Base-by-base conservation (phyloP, 192 early-diverging fungal species). In the Rhizoclosmatium globosum region DNA sequence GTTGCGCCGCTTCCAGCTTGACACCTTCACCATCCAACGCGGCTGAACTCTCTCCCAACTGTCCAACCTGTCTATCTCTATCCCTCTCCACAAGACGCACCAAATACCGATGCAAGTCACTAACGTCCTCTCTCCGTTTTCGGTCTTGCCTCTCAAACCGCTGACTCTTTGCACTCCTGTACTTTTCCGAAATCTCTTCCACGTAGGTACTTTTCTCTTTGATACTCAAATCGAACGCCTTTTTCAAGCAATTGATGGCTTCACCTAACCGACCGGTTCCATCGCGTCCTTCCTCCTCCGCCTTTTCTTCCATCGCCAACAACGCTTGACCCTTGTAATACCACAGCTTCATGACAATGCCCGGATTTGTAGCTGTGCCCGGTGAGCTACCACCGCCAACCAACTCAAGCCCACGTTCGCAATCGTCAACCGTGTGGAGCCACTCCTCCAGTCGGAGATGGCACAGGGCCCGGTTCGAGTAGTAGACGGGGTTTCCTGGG, bases 401-500 rank as follows among this genome's bases (percentile, higher is more conserved):
- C 69, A 94, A 74, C 48, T 93, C 91, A 11, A 94, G 85, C 2
- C 93, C 93, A 7, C 69, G 78, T 56, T 86, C 78, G 71, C 91
- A 93, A 70, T 96, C 95, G n/a, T 61, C 62, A 4, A 92, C 83
- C 15, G 87, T 89, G 21, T 87, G 81, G 39, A 86, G 71, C 67
- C 81, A 91, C 47, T 90, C 81, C 19, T 88, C 87, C 21, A 93
- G 79, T 72, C 89, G 90, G 39, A 93, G 86, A 65, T 90, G 91
- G 69, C 91, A 93, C 11, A 94, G 86, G 13, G 94, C 94, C 11
- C 95, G 83, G 74, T 96, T 96, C n/a, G 93, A 93, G 80, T 91
- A 96, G 78, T 94, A 96, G 2, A 88, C 81, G 19, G 91, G 81
- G 57, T 91, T 87, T 7, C 47, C 81, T 2, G 92, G 87, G 73